phyloP scores from a whole-genome alignment of 768 basidiomycete genomes.

The Leccinum uliginosum region DNA sequence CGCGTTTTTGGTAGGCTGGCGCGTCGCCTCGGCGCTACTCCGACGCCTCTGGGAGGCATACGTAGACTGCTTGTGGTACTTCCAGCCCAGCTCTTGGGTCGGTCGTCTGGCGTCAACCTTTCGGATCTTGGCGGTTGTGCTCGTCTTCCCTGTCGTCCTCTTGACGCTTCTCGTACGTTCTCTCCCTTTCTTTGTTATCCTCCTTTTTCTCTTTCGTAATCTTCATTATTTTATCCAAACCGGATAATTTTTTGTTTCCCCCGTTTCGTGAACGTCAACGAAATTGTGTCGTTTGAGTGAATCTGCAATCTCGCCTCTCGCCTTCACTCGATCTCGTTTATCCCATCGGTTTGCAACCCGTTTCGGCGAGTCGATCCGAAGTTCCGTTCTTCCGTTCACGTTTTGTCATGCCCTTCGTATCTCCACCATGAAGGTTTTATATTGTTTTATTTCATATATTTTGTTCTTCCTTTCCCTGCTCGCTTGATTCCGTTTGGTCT shows the following conservation, averaged over 20 bases:
- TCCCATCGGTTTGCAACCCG: neutral
- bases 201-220: constrained; percentile 8
- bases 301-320: neutral
- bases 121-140: constrained; percentile 57
- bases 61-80: constrained; percentile 58
- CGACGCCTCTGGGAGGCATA: constrained; percentile 56
- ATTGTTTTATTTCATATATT: neutral
- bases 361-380: constrained; percentile 15
- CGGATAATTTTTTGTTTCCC: neutral
- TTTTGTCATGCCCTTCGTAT: constrained; percentile 7
- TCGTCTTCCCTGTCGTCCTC: constrained; percentile 46
- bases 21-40: constrained; percentile 26
- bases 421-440: constrained; percentile 8
- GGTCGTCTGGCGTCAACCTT: constrained; percentile 57
- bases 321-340: neutral
- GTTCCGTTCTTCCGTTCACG: constrained; percentile 1
- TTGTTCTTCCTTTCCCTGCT: neutral
- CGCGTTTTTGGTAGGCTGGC: constrained; percentile 18
- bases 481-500: constrained; percentile 2
- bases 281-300: constrained; percentile 2
- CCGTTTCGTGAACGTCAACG: neutral
- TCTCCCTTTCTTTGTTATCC: constrained; percentile 4
- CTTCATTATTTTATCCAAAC: neutral
- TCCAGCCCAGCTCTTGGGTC: constrained; percentile 63
- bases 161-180: constrained; percentile 62